Base-by-base conservation (phyloP, 768 basidiomycete genomes). In the Termitomyces sp. region DNA sequence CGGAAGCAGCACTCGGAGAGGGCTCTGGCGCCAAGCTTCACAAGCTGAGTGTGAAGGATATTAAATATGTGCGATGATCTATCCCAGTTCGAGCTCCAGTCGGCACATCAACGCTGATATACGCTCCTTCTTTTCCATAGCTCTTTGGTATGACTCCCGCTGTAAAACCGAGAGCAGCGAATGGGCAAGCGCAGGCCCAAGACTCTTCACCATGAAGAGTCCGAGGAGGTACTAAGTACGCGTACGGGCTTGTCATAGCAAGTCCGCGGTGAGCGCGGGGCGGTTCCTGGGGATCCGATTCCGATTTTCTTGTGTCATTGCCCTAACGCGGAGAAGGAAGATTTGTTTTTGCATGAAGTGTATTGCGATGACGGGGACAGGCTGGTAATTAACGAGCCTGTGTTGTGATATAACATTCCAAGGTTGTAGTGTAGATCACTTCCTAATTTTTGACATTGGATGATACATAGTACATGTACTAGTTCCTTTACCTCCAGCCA, bases 1-100 rank as follows among this genome's bases (percentile, higher is more conserved):
- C 88, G 1, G 86, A 88, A 57, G 87, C 87, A 4, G 87, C 87
- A 1, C 78, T 91, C 6, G 89, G 89, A 13, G 89, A 91, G 74
- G 88, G 89, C 0, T 74, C 75, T 1, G 87, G 85, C 11, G 76
- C 74, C 6, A 87, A 85, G 67, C 74, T 88, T 13, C 81, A 86
- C 61, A 87, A 85, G 66, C 73, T 90, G 55, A 87, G 86, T 63
- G 85, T 89, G n/a, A 84, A 80, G 66, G 86, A 90, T 69, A 83
- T 90, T 61, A 85, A 83, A 75, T 79, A 79, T 57, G 87, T 88
- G 62, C 49, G 84, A 18, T 22, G 24, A 16, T 24, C 55, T n/a
- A 3, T 45, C 3, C 59, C 7, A 32, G 39, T 32, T n/a, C 24
- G 20, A 18, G 4, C 16, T 28, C 18, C 7, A 39, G 12, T 59